Evolutionary conservation across 441 rosid genomes (phyloP).

Genomic region (Heliophila coronopifolia): DNA sequence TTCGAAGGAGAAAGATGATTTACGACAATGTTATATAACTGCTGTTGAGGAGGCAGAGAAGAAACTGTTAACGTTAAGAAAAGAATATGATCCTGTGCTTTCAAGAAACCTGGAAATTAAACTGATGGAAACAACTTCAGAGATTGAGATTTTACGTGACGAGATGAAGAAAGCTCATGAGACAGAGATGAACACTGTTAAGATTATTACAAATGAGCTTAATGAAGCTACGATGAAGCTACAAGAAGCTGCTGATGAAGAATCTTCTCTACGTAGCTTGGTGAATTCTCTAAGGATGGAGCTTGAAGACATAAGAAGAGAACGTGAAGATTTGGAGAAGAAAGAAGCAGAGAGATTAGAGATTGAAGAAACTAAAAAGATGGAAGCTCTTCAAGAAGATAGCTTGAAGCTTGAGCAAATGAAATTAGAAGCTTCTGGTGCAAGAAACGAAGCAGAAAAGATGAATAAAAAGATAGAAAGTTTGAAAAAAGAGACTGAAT

Average conservation of each 20-base stretch:
- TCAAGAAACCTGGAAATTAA: constrained; percentile 40
- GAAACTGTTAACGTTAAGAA: constrained; percentile 33
- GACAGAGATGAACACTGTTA: constrained; percentile 35
- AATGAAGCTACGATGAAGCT: constrained; percentile 60
- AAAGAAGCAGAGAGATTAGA: constrained; percentile 34
- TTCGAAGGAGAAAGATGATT: constrained; percentile 39
- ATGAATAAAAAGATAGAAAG: constrained; percentile 33
- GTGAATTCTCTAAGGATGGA: constrained; percentile 42
- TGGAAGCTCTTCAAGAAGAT: constrained; percentile 29
- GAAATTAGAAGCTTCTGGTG: constrained; percentile 38
- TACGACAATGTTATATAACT: constrained; percentile 31
- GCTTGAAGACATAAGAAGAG: constrained; percentile 46
- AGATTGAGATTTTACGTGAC: constrained; percentile 54
- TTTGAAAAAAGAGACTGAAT: constrained; percentile 44
- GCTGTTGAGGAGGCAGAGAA: constrained; percentile 44
- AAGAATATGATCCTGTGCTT: constrained; percentile 47
- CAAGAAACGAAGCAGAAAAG: constrained; percentile 46
- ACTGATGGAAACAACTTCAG: constrained; percentile 43
- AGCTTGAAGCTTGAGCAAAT: constrained; percentile 32
- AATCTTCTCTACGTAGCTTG: constrained; percentile 38
- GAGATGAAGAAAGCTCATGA: constrained; percentile 63
- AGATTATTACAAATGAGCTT: constrained; percentile 48
- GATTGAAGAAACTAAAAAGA: constrained; percentile 5
- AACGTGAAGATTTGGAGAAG: constrained; percentile 27
- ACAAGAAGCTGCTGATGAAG: constrained; percentile 56